A percentile compares a stretch with the other conserved stretches of the same genome.
phyloP scores from a whole-genome alignment of 2,329 filamentous ascomycete genomes.

The Colletotrichum liriopes region DNA sequence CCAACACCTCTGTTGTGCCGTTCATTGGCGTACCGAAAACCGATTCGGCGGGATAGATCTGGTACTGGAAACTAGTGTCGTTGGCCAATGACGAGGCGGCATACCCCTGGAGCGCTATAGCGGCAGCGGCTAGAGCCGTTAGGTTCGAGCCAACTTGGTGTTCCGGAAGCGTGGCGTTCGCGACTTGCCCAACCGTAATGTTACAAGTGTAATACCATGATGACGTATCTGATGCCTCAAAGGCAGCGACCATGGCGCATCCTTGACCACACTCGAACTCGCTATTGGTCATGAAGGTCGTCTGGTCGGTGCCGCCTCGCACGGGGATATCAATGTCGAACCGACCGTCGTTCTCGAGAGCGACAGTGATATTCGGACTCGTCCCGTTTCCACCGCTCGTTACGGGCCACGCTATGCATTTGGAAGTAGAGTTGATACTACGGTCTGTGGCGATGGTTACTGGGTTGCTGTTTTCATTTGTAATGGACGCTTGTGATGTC shows the following conservation, averaged over 20 bases:
- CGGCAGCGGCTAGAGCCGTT: conserved; percentile 52
- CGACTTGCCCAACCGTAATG: conserved; percentile 53
- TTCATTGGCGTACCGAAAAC: conserved; percentile 53
- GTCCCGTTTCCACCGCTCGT: conserved; percentile 51
- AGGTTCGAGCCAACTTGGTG: conserved; percentile 55
- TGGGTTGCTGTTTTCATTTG: conserved; percentile 30
- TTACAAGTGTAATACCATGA: conserved; percentile 62
- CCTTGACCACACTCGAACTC: conserved; percentile 45
- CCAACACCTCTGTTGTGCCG: conserved; percentile 54
- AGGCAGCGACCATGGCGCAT: conserved; percentile 53
- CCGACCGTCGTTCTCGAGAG: conserved; percentile 41
- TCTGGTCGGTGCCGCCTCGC: conserved; percentile 52
- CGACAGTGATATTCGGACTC: conserved; percentile 48
- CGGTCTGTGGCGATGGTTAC: conserved; percentile 53
- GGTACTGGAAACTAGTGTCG: conserved; percentile 50
- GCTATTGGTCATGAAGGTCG: conserved; percentile 55
- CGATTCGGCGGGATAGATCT: conserved; percentile 60
- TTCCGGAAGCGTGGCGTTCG: conserved; percentile 54
- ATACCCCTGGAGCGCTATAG: conserved; percentile 61
- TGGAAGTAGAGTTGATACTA: conserved; percentile 49
- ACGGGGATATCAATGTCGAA: conserved; percentile 44
- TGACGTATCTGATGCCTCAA: conserved; percentile 54
- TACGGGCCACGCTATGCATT: conserved; percentile 52
- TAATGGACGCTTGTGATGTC: conserved; percentile 31
- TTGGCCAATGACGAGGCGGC: conserved; percentile 45